Evolutionary conservation across 805 yeast genomes (phyloP).

Genomic region (Suhomyces sp.): DNA sequence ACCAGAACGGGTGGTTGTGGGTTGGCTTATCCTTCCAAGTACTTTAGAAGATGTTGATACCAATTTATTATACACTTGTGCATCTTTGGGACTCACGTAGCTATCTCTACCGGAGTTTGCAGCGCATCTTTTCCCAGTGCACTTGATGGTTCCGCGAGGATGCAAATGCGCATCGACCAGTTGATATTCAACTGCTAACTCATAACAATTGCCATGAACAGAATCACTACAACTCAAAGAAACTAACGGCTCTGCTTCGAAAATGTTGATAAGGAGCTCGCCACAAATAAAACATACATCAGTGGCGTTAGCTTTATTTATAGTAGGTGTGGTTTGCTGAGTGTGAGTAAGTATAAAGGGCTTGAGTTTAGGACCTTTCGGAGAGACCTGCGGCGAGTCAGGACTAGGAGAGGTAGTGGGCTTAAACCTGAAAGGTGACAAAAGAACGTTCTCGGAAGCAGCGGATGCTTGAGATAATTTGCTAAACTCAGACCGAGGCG

Average conservation of each 20-base stretch:
- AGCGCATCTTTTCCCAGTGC: background rate
- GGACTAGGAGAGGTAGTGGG: background rate
- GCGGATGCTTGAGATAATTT: background rate
- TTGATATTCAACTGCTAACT: constrained; percentile 23
- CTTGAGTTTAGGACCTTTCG: background rate
- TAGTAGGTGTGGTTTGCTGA: background rate
- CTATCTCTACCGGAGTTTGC: background rate
- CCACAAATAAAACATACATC: constrained; percentile 49
- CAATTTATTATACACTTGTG: background rate
- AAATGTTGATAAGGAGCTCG: constrained; percentile 45
- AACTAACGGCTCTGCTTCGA: constrained; percentile 44
- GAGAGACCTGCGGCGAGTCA: background rate
- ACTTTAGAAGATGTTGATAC: background rate
- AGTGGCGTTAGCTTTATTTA: background rate
- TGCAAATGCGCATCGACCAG: background rate
- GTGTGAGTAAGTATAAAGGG: background rate
- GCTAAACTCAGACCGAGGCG: background rate
- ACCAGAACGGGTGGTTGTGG: background rate
- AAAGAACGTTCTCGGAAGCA: background rate
- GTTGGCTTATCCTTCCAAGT: background rate
- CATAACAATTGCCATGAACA: constrained; percentile 58
- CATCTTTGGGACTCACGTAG: background rate
- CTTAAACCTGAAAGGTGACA: background rate
- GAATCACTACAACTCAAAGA: constrained; percentile 54
- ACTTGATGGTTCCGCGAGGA: background rate